phyloP scores from a whole-genome alignment of 106 monocot genomes.

The Narthecium ossifragum region DNA sequence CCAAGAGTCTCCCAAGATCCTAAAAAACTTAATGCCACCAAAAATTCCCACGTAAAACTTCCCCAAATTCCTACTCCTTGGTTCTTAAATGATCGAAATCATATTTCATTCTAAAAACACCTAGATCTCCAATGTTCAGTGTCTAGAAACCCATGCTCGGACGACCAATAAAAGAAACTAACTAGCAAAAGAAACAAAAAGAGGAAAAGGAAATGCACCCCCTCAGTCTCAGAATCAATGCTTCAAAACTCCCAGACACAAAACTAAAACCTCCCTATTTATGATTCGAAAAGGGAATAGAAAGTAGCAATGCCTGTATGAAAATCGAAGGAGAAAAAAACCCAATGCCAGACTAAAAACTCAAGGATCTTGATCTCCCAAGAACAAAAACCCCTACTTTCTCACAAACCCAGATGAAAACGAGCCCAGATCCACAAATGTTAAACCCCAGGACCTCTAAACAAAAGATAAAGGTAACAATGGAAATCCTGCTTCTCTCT shows the following conservation, averaged over 20 bases:
- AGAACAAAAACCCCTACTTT: background rate
- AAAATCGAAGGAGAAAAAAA: background rate
- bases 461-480: background rate
- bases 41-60: too few species aligned
- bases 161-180: too few species aligned
- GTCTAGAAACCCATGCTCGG: background rate
- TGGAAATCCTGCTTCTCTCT: background rate
- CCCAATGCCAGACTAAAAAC: background rate
- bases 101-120: background rate
- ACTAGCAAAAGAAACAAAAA: too few species aligned
- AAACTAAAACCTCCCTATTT: background rate
- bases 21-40: too few species aligned
- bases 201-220: background rate
- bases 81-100: background rate
- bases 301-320: background rate
- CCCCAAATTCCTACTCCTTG: background rate
- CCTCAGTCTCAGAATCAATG: background rate
- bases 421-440: background rate
- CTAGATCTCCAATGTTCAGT: background rate
- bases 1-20: background rate
- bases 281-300: background rate
- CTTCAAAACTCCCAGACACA: background rate
- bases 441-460: background rate
- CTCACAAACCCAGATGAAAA: background rate
- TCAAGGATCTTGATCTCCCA: background rate